Conservation (phyloP, 1,139 yeast species). For the Geotrichum siamense region DNA sequence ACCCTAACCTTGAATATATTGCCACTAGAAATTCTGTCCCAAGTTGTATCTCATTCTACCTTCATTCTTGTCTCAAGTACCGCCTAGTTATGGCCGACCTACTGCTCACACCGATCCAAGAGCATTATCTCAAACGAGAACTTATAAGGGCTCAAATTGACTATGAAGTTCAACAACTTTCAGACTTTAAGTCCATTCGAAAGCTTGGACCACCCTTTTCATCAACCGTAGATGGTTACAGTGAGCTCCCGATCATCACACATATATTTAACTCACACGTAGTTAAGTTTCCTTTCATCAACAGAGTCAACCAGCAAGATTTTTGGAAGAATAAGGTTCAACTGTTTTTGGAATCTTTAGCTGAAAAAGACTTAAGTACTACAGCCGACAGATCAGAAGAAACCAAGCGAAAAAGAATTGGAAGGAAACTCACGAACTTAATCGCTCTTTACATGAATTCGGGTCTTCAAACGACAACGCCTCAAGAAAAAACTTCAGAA, state of each 20-base stretch:
- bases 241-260: constrained; percentile 56
- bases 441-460: constrained; percentile 67
- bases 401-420: constrained; percentile 64
- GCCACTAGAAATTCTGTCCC: too few species aligned
- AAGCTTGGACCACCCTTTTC: constrained; percentile 68
- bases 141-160: constrained; percentile 55
- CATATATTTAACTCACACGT: constrained; percentile 59
- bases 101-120: constrained; percentile 41
- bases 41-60: too few species aligned
- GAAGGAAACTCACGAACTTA: constrained; percentile 52
- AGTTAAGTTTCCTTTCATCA: constrained; percentile 65
- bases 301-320: constrained; percentile 43
- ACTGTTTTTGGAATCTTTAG: constrained; percentile 70
- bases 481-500: constrained; percentile 43
- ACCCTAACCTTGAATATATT: too few species aligned
- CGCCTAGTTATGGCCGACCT: too few species aligned
- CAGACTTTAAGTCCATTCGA: constrained; percentile 53
- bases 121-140: constrained; percentile 80
- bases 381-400: constrained; percentile 64
- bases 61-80: too few species aligned
- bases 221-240: constrained; percentile 19
- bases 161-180: constrained; percentile 52
- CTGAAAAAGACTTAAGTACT: constrained; percentile 58
- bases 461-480: constrained; percentile 58
- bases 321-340: constrained; percentile 81